Evolutionary conservation across 805 yeast genomes (phyloP).

Genomic region (Suhomyces vadensis): DNA sequence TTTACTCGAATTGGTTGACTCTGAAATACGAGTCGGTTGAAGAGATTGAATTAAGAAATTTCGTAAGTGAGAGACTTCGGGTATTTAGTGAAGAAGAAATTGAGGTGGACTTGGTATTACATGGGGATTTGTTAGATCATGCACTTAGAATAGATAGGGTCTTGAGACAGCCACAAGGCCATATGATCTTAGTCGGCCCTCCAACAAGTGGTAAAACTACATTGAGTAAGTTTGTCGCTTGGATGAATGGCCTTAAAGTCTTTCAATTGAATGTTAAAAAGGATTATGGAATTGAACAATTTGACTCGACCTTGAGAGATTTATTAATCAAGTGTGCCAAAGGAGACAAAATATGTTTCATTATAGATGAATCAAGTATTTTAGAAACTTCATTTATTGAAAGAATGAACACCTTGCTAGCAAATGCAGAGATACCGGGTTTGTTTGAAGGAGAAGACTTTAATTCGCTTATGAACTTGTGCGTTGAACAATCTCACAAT

Average conservation of each 20-base stretch:
- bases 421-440: constrained; percentile 92
- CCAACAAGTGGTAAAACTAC: constrained; percentile 82
- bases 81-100: constrained; percentile 80
- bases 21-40: constrained; percentile 59
- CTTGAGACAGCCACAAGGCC: constrained; percentile 84
- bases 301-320: constrained; percentile 62
- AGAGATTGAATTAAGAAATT: constrained; percentile 47
- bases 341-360: constrained; percentile 66
- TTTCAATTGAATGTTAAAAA: constrained; percentile 58
- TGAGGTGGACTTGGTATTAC: constrained; percentile 59
- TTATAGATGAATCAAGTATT: constrained; percentile 80
- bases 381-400: constrained; percentile 79
- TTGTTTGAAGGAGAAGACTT: constrained; percentile 76
- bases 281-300: constrained; percentile 57
- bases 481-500: constrained; percentile 56
- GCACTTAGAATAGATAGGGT: constrained; percentile 79
- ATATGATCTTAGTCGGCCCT: constrained; percentile 80
- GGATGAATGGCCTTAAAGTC: constrained; percentile 80
- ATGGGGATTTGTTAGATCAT: constrained; percentile 72
- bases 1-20: constrained; percentile 77
- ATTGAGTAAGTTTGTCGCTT: constrained; percentile 76
- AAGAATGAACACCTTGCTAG: constrained; percentile 88
- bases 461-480: constrained; percentile 49
- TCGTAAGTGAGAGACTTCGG: constrained; percentile 61
- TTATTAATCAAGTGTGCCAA: constrained; percentile 47